Evolutionary conservation across 345 rosid genomes (phyloP), one percentile per base, ranked within the genome.

Genomic region (Rhizophora mangle): DNA sequence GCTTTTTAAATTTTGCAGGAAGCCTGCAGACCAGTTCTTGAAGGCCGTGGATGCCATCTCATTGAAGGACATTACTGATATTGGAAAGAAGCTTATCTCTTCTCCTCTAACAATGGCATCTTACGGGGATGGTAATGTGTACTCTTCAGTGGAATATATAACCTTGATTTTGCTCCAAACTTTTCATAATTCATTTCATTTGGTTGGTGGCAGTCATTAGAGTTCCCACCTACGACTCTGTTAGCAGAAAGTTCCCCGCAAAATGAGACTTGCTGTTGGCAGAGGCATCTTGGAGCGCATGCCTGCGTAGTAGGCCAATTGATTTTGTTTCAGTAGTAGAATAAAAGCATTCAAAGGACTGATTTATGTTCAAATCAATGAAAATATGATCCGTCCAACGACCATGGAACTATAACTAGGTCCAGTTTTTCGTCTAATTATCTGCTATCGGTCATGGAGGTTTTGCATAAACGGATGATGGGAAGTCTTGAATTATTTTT

Each of bases 61-160:
- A n/a, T 71, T 82, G 75, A 77, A 80, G 30, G 96, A 90, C 78
- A 83, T 92, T 43, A 9, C 84, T 21, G 65, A 69, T 21, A 72
- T 87, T 36, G 86, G 88, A 71, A 68, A 72, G 67, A 83, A 81
- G 81, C 68, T 95, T 24, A 75, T 95, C n/a, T 82, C 96, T 8
- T 92, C 91, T 15, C 96, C 96, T 68, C 82, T 95, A 64, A 86
- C 98, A 63, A 86, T 95, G 92, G 97, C 92, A 34, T 83, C 92
- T 32, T 86, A 85, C 3, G 96, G 98, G 9, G 96, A 95, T 65
- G 97, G 99, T 95, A 86, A 76, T 68, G 20, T 27, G 51, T 31
- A 6, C 19, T 27, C 27, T 26, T 31, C 26, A 10, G 16, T 13
- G 10, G 30, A 21, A 27, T 24, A 21, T 5, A 56, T 21, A 4